These are phyloP conservation scores for Puccinia hordei DNA, from an alignment of 1,284 basidiomycete genomes.

Conservation along the genomic window DNA sequence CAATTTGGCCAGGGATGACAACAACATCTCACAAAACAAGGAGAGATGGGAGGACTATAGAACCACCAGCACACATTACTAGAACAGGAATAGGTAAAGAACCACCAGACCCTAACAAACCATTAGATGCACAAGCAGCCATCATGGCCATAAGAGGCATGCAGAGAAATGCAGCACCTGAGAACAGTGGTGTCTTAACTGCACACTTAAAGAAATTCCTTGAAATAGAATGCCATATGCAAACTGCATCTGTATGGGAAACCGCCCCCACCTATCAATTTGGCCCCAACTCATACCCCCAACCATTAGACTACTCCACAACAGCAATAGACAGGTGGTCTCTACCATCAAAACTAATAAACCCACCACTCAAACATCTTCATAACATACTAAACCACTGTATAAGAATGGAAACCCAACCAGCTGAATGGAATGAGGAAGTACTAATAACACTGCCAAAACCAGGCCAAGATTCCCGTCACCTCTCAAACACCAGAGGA, in stretches of 20 bases:
- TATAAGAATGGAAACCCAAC: too few relatives aligned
- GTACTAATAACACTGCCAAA: not conserved
- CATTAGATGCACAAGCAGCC: not conserved
- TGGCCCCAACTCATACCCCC: not conserved
- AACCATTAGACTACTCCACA: slow-evolving; percentile 26
- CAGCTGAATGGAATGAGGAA: too few relatives aligned
- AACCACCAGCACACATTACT: too few relatives aligned
- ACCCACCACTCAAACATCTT: not conserved
- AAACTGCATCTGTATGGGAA: too few relatives aligned
- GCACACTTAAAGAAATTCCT: slow-evolving; percentile 17
- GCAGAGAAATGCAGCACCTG: slow-evolving; percentile 4
- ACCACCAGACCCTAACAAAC: too few relatives aligned
- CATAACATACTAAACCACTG: too few relatives aligned
- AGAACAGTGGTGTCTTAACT: slow-evolving; percentile 15
- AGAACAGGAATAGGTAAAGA: too few relatives aligned
- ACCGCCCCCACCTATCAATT: not conserved
- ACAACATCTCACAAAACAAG: not conserved
- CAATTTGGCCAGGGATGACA: slow-evolving; percentile 1
- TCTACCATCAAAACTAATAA: not conserved
- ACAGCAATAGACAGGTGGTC: not conserved
- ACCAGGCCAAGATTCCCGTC: slow-evolving; percentile 13
- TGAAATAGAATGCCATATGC: slow-evolving; percentile 21
- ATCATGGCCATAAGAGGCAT: slow-evolving; percentile 9
- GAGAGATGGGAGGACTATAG: too few relatives aligned
- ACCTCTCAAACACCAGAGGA: slow-evolving; percentile 3